Evolutionary conservation across 371 early-diverging fungal species (phyloP).

Genomic region (Capillidium rhysosporum): DNA sequence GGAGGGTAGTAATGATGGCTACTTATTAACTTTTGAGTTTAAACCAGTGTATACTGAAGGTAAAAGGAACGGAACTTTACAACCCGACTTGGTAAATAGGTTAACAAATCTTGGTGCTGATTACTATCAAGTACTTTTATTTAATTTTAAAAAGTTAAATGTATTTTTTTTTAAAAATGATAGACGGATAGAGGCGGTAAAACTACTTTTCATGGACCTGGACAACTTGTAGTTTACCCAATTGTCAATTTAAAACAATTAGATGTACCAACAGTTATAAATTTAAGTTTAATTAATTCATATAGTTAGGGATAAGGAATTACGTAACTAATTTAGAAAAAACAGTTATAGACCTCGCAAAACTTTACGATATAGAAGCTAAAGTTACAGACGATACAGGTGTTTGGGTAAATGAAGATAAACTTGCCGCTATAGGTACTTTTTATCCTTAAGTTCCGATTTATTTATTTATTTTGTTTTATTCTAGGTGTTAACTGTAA

Average conservation of each 20-base stretch:
- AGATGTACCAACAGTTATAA: constrained; percentile 16
- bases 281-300: neutral
- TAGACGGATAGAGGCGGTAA: constrained; percentile 76
- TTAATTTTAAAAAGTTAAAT: neutral
- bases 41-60: constrained; percentile 83
- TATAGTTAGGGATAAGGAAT: constrained; percentile 38
- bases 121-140: constrained; percentile 37
- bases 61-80: constrained; percentile 46
- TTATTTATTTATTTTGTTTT: neutral
- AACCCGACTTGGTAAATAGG: constrained; percentile 21
- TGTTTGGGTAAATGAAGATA: constrained; percentile 61
- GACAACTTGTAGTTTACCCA: constrained; percentile 91
- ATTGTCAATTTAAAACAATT: constrained; percentile 55
- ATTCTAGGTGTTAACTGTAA: neutral
- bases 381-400: constrained; percentile 55
- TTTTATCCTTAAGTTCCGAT: neutral
- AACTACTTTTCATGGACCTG: constrained; percentile 92
- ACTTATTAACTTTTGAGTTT: constrained; percentile 69
- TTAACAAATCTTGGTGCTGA: constrained; percentile 45
- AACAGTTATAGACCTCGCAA: constrained; percentile 49
- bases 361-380: constrained; percentile 36
- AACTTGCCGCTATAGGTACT: constrained; percentile 49
- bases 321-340: constrained; percentile 67
- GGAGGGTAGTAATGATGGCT: neutral
- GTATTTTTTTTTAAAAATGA: neutral